Evolutionary conservation across 176 grass and related monocot genomes (phyloP).

Genomic region (Pontederia crassipes): DNA sequence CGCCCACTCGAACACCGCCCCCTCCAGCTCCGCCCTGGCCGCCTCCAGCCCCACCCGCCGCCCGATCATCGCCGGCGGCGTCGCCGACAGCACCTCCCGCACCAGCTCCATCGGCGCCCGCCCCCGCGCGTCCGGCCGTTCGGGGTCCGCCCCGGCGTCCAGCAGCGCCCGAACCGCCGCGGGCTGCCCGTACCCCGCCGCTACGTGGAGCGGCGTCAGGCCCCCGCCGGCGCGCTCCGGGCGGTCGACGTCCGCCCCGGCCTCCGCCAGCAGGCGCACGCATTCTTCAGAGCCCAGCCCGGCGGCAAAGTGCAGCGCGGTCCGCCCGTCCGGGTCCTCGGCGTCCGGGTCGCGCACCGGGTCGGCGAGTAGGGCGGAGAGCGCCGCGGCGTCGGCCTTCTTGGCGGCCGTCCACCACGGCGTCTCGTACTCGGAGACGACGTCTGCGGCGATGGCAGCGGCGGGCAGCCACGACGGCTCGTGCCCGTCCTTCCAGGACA

Average conservation of each 20-base stretch:
- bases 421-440: constrained; percentile 73
- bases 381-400: constrained; percentile 44
- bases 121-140: constrained; percentile 43
- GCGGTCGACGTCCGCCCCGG: constrained; percentile 39
- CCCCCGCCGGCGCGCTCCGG: constrained; percentile 52
- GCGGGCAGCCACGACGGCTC: constrained; percentile 55
- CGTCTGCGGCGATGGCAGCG: constrained; percentile 62
- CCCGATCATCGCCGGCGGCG: constrained; percentile 55
- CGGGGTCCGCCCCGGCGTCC: constrained; percentile 59
- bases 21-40: constrained; percentile 63
- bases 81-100: constrained; percentile 50
- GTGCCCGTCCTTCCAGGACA: constrained; percentile 88
- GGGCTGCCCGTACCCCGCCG: constrained; percentile 58
- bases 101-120: constrained; percentile 52
- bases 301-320: constrained; percentile 66
- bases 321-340: constrained; percentile 72
- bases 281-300: constrained; percentile 85
- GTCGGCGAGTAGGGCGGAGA: constrained; percentile 45
- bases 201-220: constrained; percentile 66
- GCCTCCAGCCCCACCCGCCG: constrained; percentile 60
- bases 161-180: constrained; percentile 42
- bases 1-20: constrained; percentile 89
- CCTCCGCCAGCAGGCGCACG: constrained; percentile 45
- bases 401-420: constrained; percentile 79
- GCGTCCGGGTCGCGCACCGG: constrained; percentile 56